Base-by-base conservation (phyloP, 2,329 filamentous ascomycete species). In the Epichloe aotearoae region DNA sequence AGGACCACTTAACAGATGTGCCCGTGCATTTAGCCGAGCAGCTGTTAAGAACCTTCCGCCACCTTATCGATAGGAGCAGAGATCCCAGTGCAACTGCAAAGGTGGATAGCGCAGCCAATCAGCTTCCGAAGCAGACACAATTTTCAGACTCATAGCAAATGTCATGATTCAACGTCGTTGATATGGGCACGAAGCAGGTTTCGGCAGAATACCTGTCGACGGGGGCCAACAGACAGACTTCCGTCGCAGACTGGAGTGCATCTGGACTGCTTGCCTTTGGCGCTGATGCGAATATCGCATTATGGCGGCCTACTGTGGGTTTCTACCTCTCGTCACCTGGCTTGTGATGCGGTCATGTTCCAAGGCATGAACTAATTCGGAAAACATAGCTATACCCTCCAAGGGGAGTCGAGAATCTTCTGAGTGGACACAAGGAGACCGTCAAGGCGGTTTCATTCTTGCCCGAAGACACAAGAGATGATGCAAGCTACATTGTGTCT, bases 201-300 rank as follows among this genome's bases (percentile, higher is more conserved):
- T 66, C 66, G 30, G 62, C 71, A 56, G 68, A 73, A 55, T 80
- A 82, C 57, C 65, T 93, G 57, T 83, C 88, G 45, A 82, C 84
- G 55, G 93, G 93, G 54, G 91, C 88, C 45, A 98, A 97, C 67
- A 79, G 91, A 59, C 88, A 97, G 61, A 86, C 91, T 17, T 83
- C 84, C 15, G 86, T 88, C 30, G 90, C 91, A 30, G 91, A 97
- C 69, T 98, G 93, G 93, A 82, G 86, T 62, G 63, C 69, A 19
- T 70, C 76, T 55, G 86, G 85, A 10, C 64, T 89, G 43, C 73
- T 98, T 50, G 93, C 89, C 33, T 98, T 88, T 70, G 93, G 93
- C 34, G 84, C 90, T 8, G 88, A 94, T 67, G 82, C 83, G 58
- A 93, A 93, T 68, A 77, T 98, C 59, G 91, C 89, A 42, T 64